Percentiles rank a stretch among this genome's conserved stretches.
phyloP scores from a whole-genome alignment of 2,329 filamentous ascomycete species.

The Aspergillus pseudoglaucus region DNA sequence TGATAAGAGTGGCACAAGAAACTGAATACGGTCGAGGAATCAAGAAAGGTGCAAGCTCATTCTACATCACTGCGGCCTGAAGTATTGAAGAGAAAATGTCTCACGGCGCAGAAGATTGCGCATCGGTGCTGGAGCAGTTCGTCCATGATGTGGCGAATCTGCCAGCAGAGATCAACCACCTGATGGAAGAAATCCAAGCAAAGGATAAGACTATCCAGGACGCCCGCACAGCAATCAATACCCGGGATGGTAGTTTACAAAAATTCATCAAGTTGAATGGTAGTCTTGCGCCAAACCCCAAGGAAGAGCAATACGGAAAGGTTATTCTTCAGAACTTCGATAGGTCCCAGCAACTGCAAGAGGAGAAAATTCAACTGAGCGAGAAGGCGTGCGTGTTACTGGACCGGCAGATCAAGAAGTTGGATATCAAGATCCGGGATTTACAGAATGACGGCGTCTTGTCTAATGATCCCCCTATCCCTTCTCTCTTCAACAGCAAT shows the following conservation, averaged over 20 bases:
- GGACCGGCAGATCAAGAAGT: conserved; percentile 57
- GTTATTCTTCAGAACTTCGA: conserved; percentile 54
- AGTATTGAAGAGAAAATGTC: conserved; percentile 30
- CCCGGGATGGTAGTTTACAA: conserved; percentile 56
- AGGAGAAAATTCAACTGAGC: conserved; percentile 55
- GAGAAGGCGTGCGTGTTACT: conserved; percentile 56
- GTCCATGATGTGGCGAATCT: conserved; percentile 59
- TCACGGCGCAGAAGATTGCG: conserved; percentile 52
- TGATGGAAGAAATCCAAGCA: conserved; percentile 61
- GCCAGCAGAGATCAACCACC: conserved; percentile 58
- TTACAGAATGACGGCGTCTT: conserved; percentile 54
- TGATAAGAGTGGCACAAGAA: too few relatives aligned
- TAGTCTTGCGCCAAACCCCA: conserved; percentile 55
- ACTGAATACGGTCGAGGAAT: too few relatives aligned
- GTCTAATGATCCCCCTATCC: conserved; percentile 52
- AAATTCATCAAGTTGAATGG: conserved; percentile 61
- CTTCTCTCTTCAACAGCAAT: conserved; percentile 49
- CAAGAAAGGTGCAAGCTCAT: too few relatives aligned
- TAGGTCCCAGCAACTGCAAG: conserved; percentile 51
- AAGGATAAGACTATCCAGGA: conserved; percentile 58
- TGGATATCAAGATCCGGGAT: conserved; percentile 57
- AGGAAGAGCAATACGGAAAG: conserved; percentile 56
- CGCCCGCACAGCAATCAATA: conserved; percentile 49
- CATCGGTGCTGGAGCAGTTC: conserved; percentile 59
- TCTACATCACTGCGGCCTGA: too few relatives aligned